Percentiles rank a stretch among this genome's conserved stretches.
Evolutionary conservation across 2,329 filamentous ascomycete genomes (phyloP).

Genomic region (Alternaria brassicicola): DNA sequence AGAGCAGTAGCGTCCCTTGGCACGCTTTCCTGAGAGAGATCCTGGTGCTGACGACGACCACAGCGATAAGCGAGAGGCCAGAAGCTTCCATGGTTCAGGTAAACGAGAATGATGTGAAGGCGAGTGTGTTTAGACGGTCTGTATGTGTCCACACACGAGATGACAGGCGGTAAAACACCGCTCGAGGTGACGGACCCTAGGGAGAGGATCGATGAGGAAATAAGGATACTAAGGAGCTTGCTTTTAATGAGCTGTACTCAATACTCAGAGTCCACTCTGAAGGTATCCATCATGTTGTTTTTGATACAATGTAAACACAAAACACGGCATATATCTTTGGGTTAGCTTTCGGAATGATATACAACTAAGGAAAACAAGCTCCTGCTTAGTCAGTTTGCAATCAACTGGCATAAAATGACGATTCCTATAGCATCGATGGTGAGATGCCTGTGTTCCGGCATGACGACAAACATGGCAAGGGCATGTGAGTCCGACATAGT

Average conservation of each 20-base stretch:
- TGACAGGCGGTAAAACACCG: not conserved
- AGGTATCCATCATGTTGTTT: too few species aligned
- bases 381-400: too few species aligned
- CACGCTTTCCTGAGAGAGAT: conserved; percentile 1
- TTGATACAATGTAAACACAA: too few species aligned
- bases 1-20: conserved; percentile 7
- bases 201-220: not conserved
- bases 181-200: not conserved
- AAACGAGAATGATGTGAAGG: conserved; percentile 8
- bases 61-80: not conserved
- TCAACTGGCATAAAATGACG: too few species aligned
- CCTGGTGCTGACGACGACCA: conserved; percentile 1
- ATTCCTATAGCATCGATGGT: too few species aligned
- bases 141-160: not conserved
- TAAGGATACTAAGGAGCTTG: not conserved
- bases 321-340: too few species aligned
- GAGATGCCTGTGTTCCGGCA: too few species aligned
- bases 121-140: not conserved
- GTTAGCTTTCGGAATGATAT: too few species aligned
- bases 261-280: too few species aligned
- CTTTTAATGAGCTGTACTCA: too few species aligned
- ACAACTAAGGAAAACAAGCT: too few species aligned
- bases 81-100: conserved; percentile 6
- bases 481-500: not conserved
- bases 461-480: not conserved